Conservation (phyloP, 331 rosid genomes). For the Erythrophleum ivorense region DNA sequence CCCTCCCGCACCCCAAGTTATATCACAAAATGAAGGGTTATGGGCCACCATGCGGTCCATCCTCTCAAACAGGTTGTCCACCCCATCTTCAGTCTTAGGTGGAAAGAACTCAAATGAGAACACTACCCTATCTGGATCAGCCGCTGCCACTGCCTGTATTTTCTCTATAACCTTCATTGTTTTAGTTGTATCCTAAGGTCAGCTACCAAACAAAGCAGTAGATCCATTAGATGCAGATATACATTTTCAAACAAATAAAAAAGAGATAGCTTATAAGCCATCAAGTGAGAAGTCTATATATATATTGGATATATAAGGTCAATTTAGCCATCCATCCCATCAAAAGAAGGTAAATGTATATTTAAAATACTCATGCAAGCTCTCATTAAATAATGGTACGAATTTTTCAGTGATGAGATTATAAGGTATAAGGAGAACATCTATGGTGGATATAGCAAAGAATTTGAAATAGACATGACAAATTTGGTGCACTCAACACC, state of each 20-base stretch:
- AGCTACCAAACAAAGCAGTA: slow-evolving; percentile 20
- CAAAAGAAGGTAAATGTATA: not conserved
- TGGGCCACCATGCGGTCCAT: slow-evolving; percentile 98
- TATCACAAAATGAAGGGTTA: slow-evolving; percentile 91
- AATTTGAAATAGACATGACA: not conserved
- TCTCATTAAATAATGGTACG: not conserved
- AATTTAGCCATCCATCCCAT: not conserved
- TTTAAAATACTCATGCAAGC: not conserved
- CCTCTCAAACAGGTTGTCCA: slow-evolving; percentile 85
- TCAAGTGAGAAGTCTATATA: too few relatives aligned
- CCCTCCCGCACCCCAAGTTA: slow-evolving; percentile 99
- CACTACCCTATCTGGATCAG: slow-evolving; percentile 58
- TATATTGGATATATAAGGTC: not conserved
- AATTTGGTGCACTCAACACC: not conserved
- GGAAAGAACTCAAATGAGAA: slow-evolving; percentile 96
- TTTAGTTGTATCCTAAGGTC: slow-evolving; percentile 1
- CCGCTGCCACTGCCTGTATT: slow-evolving; percentile 50
- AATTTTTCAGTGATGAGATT: not conserved
- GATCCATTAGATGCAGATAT: slow-evolving; percentile 31
- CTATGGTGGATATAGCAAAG: not conserved
- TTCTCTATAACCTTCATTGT: slow-evolving; percentile 85
- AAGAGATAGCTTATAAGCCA: not conserved
- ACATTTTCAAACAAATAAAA: slow-evolving; percentile 3
- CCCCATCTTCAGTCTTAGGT: slow-evolving; percentile 93
- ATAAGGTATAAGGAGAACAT: not conserved